These are phyloP conservation scores for Cercospora citrullina DNA, from an alignment of 2,329 filamentous ascomycete genomes.

Conservation along the genomic window DNA sequence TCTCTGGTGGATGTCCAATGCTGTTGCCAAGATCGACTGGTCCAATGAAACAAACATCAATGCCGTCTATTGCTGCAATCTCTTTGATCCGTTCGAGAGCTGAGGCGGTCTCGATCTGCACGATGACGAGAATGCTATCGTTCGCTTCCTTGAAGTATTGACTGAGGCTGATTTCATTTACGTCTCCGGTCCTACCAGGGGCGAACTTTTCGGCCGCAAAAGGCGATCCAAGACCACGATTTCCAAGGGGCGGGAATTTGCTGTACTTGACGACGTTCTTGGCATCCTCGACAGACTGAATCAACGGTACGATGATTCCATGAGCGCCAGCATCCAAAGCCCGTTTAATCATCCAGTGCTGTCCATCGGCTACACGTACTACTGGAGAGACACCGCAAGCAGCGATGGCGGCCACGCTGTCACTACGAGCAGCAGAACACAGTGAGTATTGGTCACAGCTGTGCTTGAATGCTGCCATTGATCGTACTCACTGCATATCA, in stretches of 20 bases:
- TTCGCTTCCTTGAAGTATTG: conserved; percentile 60
- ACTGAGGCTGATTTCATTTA: conserved; percentile 26
- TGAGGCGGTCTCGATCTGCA: conserved; percentile 49
- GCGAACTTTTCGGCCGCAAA: conserved; percentile 47
- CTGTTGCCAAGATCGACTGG: conserved; percentile 60
- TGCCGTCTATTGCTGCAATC: conserved; percentile 53
- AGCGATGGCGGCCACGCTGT: conserved; percentile 54
- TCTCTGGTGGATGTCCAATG: conserved; percentile 55
- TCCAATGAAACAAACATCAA: conserved; percentile 54
- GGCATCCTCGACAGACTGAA: conserved; percentile 46
- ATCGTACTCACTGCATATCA: conserved; percentile 49
- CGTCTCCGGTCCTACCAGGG: conserved; percentile 24
- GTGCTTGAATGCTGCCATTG: background rate
- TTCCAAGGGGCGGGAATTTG: conserved; percentile 58
- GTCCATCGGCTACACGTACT: conserved; percentile 55
- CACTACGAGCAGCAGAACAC: conserved; percentile 27
- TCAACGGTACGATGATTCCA: conserved; percentile 55
- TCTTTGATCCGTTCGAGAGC: conserved; percentile 46
- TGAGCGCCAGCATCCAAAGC: conserved; percentile 62
- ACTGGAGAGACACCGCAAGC: conserved; percentile 47
- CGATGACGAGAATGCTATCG: conserved; percentile 52
- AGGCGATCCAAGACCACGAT: conserved; percentile 58
- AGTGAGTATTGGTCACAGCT: background rate
- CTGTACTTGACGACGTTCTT: conserved; percentile 52
- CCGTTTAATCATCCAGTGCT: conserved; percentile 63